Evolutionary conservation across 345 rosid species (phyloP), one percentile per base, ranked within the genome.

Genomic region (rapeseed (Brassica napus)): DNA sequence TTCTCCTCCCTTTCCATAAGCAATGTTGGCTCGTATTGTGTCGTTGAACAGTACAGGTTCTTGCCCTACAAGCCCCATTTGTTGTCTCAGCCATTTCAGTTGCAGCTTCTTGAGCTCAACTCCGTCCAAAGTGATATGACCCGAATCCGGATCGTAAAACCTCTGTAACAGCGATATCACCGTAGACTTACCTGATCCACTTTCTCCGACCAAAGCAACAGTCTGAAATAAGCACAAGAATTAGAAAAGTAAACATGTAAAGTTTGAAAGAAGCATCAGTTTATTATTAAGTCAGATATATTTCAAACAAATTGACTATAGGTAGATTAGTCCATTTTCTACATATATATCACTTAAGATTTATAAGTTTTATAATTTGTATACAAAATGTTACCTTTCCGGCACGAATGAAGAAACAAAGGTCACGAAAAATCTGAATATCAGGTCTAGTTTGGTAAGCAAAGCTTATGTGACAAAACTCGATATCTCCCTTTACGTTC

Each of bases 361-460:
- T 1, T 28, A 26, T 57, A 21, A 21, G 14, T 21, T 16, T 18
- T 16, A 57, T 21, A 57, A 21, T 57, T 21, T 57, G 5, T 57
- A 57, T 57, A 21, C 30, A 8, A 21, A 57, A 5, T 26, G 31
- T 76, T 67, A 88, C 92, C 91, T 87, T 77, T 63, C 96, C 88
- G 11, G 88, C 82, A 37, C 54, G 87, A 63, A 91, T 84, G 16
- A 58, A 14, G 78, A 91, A 79, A 66, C 85, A 77, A 28, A 85
- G 83, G 62, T 91, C 91, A 42, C 66, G 74, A 39, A 91, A 84
- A 68, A 88, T 79, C 34, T 88, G 92, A 78, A 88, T 52, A 67
- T 84, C 87, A 8, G 92, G 92, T 77, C 97, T 85, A 0, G 69
- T 59, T 15, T 90, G 94, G 84, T 89, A 91, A 65, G 44, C 82